Evolutionary conservation across 768 basidiomycete species (phyloP).

Genomic region (Boletus sensibilis): DNA sequence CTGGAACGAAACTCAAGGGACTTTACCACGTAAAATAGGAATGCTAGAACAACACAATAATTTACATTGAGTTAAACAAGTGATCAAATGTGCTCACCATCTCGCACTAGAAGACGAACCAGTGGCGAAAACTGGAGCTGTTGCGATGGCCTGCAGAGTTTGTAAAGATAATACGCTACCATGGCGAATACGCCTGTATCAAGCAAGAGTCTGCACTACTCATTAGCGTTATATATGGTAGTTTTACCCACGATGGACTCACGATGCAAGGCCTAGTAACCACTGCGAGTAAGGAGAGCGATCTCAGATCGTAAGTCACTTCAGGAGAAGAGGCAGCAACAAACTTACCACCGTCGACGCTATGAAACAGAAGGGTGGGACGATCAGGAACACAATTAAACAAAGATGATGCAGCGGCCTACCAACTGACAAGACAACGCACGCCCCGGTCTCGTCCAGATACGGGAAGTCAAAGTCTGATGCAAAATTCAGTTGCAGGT

Average conservation of each 20-base stretch:
- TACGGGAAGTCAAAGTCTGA: neutral
- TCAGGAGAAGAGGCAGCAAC: neutral
- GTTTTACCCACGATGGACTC: too few relatives aligned
- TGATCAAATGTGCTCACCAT: slow-evolving; percentile 6
- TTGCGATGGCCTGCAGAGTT: too few relatives aligned
- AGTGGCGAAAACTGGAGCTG: too few relatives aligned
- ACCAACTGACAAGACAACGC: neutral
- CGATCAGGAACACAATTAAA: neutral
- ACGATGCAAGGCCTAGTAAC: too few relatives aligned
- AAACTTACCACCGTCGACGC: neutral
- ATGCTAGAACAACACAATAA: neutral
- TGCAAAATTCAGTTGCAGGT: neutral
- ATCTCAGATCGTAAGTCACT: too few relatives aligned
- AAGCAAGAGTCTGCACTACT: too few relatives aligned
- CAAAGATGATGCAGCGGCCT: neutral
- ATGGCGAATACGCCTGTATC: too few relatives aligned
- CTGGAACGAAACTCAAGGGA: neutral
- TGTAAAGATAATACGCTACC: too few relatives aligned
- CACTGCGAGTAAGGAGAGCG: too few relatives aligned
- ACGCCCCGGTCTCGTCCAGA: slow-evolving; percentile 1
- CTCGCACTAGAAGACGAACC: slow-evolving; percentile 2
- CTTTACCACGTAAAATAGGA: slow-evolving; percentile 3
- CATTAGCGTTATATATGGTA: too few relatives aligned
- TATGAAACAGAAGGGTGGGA: neutral
- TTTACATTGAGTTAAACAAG: neutral